phyloP scores from a whole-genome alignment of 805 yeast species.

The Maudiozyma saulgeensis region DNA sequence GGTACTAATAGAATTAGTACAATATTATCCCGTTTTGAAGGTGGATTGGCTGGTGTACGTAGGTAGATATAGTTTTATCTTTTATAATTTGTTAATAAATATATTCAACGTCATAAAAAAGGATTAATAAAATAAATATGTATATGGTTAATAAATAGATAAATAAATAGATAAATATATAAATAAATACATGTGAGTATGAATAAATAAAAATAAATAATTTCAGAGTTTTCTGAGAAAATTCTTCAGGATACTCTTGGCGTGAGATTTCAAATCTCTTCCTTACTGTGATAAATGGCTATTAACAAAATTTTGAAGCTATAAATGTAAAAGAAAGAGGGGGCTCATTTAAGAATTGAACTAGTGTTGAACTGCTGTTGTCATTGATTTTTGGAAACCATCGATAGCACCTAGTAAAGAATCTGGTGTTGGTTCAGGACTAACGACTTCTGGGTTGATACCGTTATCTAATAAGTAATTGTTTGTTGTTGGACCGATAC shows the following conservation, averaged over 20 bases:
- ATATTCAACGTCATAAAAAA: neutral
- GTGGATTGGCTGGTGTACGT: slow-evolving; percentile 28
- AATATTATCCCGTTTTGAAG: slow-evolving; percentile 25
- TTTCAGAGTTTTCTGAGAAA: too few relatives aligned
- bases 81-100: neutral
- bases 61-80: slow-evolving; percentile 9
- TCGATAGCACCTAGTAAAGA: slow-evolving; percentile 37
- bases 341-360: neutral
- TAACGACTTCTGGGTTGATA: slow-evolving; percentile 51
- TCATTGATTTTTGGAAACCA: neutral
- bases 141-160: neutral
- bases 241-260: too few relatives aligned
- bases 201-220: neutral
- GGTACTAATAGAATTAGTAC: slow-evolving; percentile 18
- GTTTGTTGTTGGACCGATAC: slow-evolving; percentile 90
- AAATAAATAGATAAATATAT: neutral
- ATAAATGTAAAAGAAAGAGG: neutral
- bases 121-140: neutral
- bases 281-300: neutral
- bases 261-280: neutral
- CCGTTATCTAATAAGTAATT: slow-evolving; percentile 44
- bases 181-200: neutral
- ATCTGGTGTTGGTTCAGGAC: slow-evolving; percentile 62
- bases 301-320: neutral
- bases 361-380: neutral